Percentiles rank a stretch among this genome's conserved stretches.
These are phyloP conservation scores for Dactylellina sp. DNA, from an alignment of 2,329 filamentous ascomycete genomes.

Conservation along the genomic window DNA sequence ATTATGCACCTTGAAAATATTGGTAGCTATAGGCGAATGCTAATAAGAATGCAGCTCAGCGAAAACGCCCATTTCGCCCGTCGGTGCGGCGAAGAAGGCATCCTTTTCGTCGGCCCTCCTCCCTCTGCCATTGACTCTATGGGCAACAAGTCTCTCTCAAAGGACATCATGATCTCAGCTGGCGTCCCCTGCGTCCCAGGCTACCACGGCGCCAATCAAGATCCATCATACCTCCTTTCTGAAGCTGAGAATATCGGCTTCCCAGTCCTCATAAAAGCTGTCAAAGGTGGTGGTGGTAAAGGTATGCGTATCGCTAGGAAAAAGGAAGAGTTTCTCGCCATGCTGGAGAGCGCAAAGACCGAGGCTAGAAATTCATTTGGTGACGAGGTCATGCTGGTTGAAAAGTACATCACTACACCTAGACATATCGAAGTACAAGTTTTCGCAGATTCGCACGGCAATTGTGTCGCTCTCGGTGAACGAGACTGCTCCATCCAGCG, in stretches of 20 bases:
- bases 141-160: constrained; percentile 85
- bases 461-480: constrained; percentile 85
- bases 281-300: constrained; percentile 84
- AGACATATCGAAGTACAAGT: constrained; percentile 91
- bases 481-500: constrained; percentile 89
- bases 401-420: constrained; percentile 81
- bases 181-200: constrained; percentile 96
- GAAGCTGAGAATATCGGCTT: constrained; percentile 79
- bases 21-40: too few species aligned
- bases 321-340: constrained; percentile 76
- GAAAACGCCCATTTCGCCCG: constrained; percentile 93
- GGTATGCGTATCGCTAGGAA: constrained; percentile 81
- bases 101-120: constrained; percentile 94
- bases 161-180: constrained; percentile 96
- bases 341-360: constrained; percentile 78
- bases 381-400: constrained; percentile 84
- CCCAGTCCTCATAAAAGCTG: constrained; percentile 82
- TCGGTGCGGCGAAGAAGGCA: constrained; percentile 86
- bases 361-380: constrained; percentile 84
- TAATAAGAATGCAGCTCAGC: constrained; percentile 69
- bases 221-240: constrained; percentile 71
- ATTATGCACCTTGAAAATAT: too few species aligned
- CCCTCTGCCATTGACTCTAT: constrained; percentile 73
- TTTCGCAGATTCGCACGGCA: constrained; percentile 83
- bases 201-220: constrained; percentile 89